Percentiles rank a stretch among this genome's conserved stretches.
Evolutionary conservation across 2,329 filamentous ascomycete genomes (phyloP).

Genomic region (Helicocarpus griseus): DNA sequence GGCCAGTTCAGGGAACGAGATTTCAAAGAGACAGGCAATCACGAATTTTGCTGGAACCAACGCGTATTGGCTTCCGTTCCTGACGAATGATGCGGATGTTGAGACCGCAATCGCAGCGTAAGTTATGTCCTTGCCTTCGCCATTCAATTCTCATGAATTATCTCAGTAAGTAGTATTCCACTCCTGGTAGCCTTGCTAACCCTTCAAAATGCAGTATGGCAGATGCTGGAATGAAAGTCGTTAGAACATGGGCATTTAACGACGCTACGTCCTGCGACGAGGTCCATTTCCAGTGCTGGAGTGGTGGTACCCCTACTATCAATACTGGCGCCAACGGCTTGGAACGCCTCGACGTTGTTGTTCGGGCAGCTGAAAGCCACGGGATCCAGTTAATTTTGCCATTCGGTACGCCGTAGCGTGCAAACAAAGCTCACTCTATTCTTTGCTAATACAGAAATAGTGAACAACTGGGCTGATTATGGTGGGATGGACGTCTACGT

Average conservation of each 20-base stretch:
- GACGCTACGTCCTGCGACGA: constrained; percentile 35
- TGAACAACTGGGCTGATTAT: constrained; percentile 63
- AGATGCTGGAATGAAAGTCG: constrained; percentile 39
- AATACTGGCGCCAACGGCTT: constrained; percentile 55
- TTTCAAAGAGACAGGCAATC: background rate
- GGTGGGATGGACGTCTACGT: constrained; percentile 54
- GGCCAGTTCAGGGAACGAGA: background rate
- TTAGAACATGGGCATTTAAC: constrained; percentile 48
- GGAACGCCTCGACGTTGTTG: constrained; percentile 55
- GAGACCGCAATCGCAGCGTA: constrained; percentile 30
- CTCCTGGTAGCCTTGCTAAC: too few species aligned
- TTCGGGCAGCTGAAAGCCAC: constrained; percentile 48
- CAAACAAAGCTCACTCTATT: background rate
- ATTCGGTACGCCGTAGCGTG: constrained; percentile 6
- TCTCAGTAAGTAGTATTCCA: too few species aligned
- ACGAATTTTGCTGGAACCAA: constrained; percentile 39
- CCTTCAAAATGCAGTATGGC: constrained; percentile 13
- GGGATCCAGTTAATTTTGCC: constrained; percentile 50
- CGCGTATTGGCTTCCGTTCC: constrained; percentile 44
- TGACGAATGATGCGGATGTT: constrained; percentile 40
- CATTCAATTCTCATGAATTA: background rate
- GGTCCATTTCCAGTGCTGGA: constrained; percentile 37
- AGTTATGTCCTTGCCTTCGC: constrained; percentile 8
- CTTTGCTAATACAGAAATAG: constrained; percentile 37
- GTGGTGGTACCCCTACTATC: constrained; percentile 39